Evolutionary conservation across 441 rosid species (phyloP).

Genomic region (Euphorbia celastroides): DNA sequence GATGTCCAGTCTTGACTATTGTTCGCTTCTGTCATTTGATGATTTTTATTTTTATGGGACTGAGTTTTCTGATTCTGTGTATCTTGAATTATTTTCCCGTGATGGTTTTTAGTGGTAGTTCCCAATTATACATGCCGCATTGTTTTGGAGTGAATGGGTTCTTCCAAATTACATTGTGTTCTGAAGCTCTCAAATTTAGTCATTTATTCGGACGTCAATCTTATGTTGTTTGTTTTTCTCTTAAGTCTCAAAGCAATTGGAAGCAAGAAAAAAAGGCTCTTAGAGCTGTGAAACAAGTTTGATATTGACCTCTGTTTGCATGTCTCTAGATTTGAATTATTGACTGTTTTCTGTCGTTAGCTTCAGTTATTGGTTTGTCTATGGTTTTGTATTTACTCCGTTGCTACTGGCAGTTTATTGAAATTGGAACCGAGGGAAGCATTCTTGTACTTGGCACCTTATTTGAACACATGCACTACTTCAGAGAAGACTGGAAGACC

Average conservation of each 20-base stretch:
- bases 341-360: not conserved
- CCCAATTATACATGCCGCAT: not conserved
- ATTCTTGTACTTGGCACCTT: conserved; percentile 56
- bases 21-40: not conserved
- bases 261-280: not conserved
- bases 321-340: not conserved
- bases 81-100: not conserved
- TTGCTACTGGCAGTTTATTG: conserved; percentile 46
- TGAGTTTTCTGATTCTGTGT: not conserved
- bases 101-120: not conserved
- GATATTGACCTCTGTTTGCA: not conserved
- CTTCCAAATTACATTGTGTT: not conserved
- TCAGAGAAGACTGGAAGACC: conserved; percentile 35
- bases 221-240: not conserved
- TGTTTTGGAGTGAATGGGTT: not conserved
- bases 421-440: conserved; percentile 56
- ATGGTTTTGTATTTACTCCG: not conserved
- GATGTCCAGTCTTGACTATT: not conserved
- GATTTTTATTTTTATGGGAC: not conserved
- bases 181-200: not conserved
- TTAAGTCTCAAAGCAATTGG: not conserved
- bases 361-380: not conserved
- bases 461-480: conserved; percentile 49
- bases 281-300: not conserved
- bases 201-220: not conserved